phyloP scores from a whole-genome alignment of 768 basidiomycete species.

The Pleurotus djamor region DNA sequence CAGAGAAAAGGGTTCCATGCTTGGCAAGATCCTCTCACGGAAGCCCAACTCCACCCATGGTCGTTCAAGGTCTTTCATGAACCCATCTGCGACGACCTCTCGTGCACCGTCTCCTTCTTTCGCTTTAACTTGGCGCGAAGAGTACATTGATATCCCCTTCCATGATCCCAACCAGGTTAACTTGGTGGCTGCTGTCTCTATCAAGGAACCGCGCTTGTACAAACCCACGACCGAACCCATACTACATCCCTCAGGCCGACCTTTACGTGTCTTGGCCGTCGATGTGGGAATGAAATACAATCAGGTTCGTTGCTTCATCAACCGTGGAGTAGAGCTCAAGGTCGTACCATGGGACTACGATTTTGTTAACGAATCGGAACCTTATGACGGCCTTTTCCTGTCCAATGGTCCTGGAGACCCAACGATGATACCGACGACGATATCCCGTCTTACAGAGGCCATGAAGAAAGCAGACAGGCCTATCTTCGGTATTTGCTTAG shows the following conservation, averaged over 20 bases:
- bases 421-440: slow-evolving; percentile 73
- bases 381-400: slow-evolving; percentile 93
- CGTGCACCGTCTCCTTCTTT: slow-evolving; percentile 54
- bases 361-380: slow-evolving; percentile 73
- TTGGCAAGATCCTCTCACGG: slow-evolving; percentile 79
- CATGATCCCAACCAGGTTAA: slow-evolving; percentile 87
- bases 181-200: slow-evolving; percentile 89
- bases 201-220: slow-evolving; percentile 64
- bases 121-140: slow-evolving; percentile 71
- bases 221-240: slow-evolving; percentile 52
- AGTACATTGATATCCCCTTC: slow-evolving; percentile 82
- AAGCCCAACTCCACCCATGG: slow-evolving; percentile 41
- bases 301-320: slow-evolving; percentile 94
- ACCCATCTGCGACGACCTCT: slow-evolving; percentile 37
- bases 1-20: slow-evolving; percentile 91
- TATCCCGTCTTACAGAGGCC: slow-evolving; percentile 60
- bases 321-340: slow-evolving; percentile 92
- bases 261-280: slow-evolving; percentile 82
- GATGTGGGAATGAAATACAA: slow-evolving; percentile 99
- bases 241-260: slow-evolving; percentile 76
- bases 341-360: slow-evolving; percentile 98
- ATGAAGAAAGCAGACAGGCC: slow-evolving; percentile 77
- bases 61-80: slow-evolving; percentile 16
- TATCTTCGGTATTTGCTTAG: slow-evolving; percentile 98
- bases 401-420: slow-evolving; percentile 99